Conservation (phyloP, 2,329 filamentous ascomycete genomes). For the Ophiostoma quercus region DNA sequence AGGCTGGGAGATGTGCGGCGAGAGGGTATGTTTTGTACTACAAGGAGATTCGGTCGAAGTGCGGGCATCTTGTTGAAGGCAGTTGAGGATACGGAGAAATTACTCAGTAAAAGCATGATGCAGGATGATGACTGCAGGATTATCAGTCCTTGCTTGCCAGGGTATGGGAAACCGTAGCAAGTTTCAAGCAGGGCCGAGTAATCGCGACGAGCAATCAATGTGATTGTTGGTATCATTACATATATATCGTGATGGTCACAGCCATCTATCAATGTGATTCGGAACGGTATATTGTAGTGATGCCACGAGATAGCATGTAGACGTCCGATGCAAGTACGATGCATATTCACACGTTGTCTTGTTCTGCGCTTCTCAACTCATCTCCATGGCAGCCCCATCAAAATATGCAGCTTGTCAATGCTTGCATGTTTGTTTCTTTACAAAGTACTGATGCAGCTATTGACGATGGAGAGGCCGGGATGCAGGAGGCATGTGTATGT, state of each 20-base stretch:
- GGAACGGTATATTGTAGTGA: not conserved
- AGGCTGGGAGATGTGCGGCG: no score
- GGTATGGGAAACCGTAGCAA: not conserved
- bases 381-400: no score
- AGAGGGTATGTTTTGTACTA: not conserved
- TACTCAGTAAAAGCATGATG: not conserved
- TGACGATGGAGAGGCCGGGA: not conserved
- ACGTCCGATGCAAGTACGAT: not conserved
- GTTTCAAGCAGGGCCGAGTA: not conserved
- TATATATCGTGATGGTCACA: not conserved
- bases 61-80: not conserved
- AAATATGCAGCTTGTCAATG: no score
- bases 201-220: not conserved
- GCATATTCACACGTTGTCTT: no score
- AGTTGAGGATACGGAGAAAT: not conserved
- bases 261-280: not conserved
- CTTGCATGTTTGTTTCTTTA: no score
- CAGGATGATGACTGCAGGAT: not conserved
- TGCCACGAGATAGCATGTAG: not conserved
- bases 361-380: no score
- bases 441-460: not conserved
- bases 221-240: not conserved
- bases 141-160: not conserved
- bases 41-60: not conserved
- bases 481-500: not conserved